Base-by-base conservation (phyloP, 202 grass and related monocot species). In the Dendrocalamus latiflorus region DNA sequence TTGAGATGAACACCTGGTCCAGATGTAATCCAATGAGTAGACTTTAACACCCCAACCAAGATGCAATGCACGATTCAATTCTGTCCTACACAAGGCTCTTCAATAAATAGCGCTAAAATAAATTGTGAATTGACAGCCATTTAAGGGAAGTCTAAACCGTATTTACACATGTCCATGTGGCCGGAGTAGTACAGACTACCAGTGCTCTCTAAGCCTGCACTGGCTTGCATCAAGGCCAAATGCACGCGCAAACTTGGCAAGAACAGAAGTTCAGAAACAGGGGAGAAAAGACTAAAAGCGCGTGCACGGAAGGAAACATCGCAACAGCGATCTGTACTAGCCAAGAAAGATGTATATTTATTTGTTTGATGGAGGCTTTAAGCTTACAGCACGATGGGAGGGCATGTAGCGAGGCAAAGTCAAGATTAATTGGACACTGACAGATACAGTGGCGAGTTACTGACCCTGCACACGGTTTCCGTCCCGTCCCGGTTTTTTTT, bases 161-260 rank as follows among this genome's bases (percentile, higher is more conserved):
- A 9, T 53, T 12, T 20, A 54, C 34, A 0, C 30, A 21, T 6
- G 70, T 18, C 79, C 67, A 50, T 51, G 68, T 82, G 55, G 14
- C 56, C 18, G 5, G 68, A 18, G 33, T 13, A 5, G 20, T 45
- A 26, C n/a, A n/a, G n/a, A n/a, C n/a, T n/a, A n/a, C n/a, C n/a
- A n/a, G n/a, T n/a, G n/a, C n/a, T n/a, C n/a, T n/a, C n/a, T n/a
- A n/a, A n/a, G n/a, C n/a, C 70, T 55, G 36, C 63, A 57, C 7
- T 28, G 51, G 1, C 17, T 47, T 12, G 6, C 14, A 8, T 11
- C 51, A 1, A 25, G 34, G 11, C 22, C 53, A 34, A 22, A 39
- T 17, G 26, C 25, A 80, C 68, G 84, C 68, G 68, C 84, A 50
- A 47, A 81, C 50, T 60, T 30, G 50, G 5, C n/a, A 11, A 49